A percentile compares a stretch with the other conserved stretches of the same genome.
phyloP scores from a whole-genome alignment of 331 rosid species.

The Ulmus americana region DNA sequence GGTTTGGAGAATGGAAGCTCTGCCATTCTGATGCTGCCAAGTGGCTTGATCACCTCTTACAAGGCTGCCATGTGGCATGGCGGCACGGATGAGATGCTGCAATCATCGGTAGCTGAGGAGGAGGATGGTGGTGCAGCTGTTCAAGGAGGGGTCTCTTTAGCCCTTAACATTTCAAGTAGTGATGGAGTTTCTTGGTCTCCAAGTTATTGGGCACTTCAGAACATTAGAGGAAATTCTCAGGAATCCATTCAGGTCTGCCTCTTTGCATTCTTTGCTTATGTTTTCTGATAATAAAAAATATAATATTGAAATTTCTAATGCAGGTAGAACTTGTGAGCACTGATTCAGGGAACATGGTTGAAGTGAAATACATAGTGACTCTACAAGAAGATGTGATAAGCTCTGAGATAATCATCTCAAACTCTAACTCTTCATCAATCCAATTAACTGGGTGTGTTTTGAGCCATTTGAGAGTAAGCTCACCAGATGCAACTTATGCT shows the following conservation, averaged over 20 bases:
- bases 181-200: slow-evolving; percentile 49
- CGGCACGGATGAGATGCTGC: slow-evolving; percentile 66
- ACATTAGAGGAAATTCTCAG: slow-evolving; percentile 44
- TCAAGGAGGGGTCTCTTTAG: slow-evolving; percentile 74
- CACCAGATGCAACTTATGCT: slow-evolving; percentile 85
- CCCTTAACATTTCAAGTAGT: slow-evolving; percentile 32
- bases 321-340: slow-evolving; percentile 63
- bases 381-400: slow-evolving; percentile 46
- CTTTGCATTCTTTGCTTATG: neutral
- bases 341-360: slow-evolving; percentile 35
- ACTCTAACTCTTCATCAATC: slow-evolving; percentile 43
- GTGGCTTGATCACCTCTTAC: slow-evolving; percentile 74
- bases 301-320: slow-evolving; percentile 9
- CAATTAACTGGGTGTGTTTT: slow-evolving; percentile 54
- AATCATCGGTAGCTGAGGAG: slow-evolving; percentile 48
- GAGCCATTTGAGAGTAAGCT: slow-evolving; percentile 75
- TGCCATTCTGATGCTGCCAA: slow-evolving; percentile 62
- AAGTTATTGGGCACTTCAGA: slow-evolving; percentile 53
- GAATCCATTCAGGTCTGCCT: slow-evolving; percentile 55
- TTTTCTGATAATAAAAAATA: no score
- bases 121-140: slow-evolving; percentile 40
- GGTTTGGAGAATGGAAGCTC: slow-evolving; percentile 62
- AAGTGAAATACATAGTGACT: slow-evolving; percentile 58
- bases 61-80: slow-evolving; percentile 95
- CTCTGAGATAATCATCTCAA: slow-evolving; percentile 51